Conservation (phyloP, 1,284 basidiomycete genomes). For the Lentinus polychrous region DNA sequence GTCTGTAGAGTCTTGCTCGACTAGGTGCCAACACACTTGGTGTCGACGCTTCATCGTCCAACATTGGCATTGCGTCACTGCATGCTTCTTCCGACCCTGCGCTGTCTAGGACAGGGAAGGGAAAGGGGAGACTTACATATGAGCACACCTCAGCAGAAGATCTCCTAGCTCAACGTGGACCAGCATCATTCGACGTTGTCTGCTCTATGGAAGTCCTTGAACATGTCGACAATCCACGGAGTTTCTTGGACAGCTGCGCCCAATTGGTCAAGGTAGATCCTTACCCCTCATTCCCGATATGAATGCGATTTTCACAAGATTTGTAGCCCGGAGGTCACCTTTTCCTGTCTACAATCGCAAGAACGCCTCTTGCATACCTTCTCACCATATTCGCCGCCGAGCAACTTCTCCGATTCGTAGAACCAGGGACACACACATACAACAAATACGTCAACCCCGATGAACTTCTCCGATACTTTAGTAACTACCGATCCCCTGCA, state of each 20-base stretch:
- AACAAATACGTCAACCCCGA: slow-evolving; percentile 86
- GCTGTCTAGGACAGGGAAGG: slow-evolving; percentile 24
- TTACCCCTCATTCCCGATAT: not conserved
- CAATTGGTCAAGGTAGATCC: slow-evolving; percentile 74
- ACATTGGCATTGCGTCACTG: slow-evolving; percentile 80
- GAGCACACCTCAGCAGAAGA: slow-evolving; percentile 77
- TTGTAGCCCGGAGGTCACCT: slow-evolving; percentile 89
- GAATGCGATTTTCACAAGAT: not conserved
- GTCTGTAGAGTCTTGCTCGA: slow-evolving; percentile 71
- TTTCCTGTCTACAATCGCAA: slow-evolving; percentile 93
- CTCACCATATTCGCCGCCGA: slow-evolving; percentile 92
- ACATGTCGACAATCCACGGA: slow-evolving; percentile 89
- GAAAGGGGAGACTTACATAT: slow-evolving; percentile 48
- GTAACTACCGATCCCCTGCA: slow-evolving; percentile 43
- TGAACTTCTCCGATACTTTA: slow-evolving; percentile 86
- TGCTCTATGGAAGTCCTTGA: slow-evolving; percentile 98
- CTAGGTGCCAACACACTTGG: slow-evolving; percentile 84
- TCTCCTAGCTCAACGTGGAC: slow-evolving; percentile 41
- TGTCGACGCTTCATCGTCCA: slow-evolving; percentile 85
- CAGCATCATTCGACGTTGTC: slow-evolving; percentile 81
- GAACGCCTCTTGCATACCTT: slow-evolving; percentile 86
- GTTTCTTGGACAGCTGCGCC: slow-evolving; percentile 78
- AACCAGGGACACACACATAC: slow-evolving; percentile 89
- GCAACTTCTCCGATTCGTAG: slow-evolving; percentile 75
- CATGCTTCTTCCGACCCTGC: slow-evolving; percentile 80